Base-by-base conservation (phyloP, 2,329 filamentous ascomycete genomes). In the Parastagonospora avenae region DNA sequence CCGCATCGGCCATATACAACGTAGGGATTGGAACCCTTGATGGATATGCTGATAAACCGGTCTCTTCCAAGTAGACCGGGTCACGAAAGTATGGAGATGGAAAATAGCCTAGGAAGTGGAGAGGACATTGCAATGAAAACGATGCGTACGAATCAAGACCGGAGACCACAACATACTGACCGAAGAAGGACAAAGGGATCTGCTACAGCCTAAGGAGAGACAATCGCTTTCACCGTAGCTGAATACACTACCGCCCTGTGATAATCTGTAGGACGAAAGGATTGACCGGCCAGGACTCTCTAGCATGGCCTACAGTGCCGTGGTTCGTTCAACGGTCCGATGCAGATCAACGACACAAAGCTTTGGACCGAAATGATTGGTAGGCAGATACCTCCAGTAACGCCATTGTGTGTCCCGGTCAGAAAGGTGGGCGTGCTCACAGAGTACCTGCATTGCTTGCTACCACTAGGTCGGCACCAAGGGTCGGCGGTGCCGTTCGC, bases 211-310 rank as follows among this genome's bases (percentile, higher is more conserved):
- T 28, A 33, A 4, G 16, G 29, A 12, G 33, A 10, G 40, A 12
- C 14, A 61, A 55, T 70, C 68, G 68, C 66, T 55, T 50, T 41
- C 65, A 46, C 68, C 68, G 68, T 63, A 27, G 44, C 55, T 50
- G 52, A 59, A 46, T 45, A 42, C 42, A 46, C 43, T 27, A 50
- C 48, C 46, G 46, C 46, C 52, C 54, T 61, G 69, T 71, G 64
- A 66, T 54, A 59, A 64, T 48, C 43, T 43, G 19, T 12, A 44
- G 24, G 43, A 55, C 16, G 39, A 38, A 54, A 42, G 50, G 41
- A 50, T 59, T 53, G 53, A 64, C 59, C 59, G 55, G 62, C 48
- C 50, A 59, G 40, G 52, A 52, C 42, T 46, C 44, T 32, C 45
- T 46, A 39, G 44, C 38, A 48, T 53, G 28, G 46, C 46, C 44